A percentile compares a stretch with the other conserved stretches of the same genome.
These are phyloP conservation scores for Cyclocybe aegerita DNA, from an alignment of 768 basidiomycete species.

Conservation along the genomic window DNA sequence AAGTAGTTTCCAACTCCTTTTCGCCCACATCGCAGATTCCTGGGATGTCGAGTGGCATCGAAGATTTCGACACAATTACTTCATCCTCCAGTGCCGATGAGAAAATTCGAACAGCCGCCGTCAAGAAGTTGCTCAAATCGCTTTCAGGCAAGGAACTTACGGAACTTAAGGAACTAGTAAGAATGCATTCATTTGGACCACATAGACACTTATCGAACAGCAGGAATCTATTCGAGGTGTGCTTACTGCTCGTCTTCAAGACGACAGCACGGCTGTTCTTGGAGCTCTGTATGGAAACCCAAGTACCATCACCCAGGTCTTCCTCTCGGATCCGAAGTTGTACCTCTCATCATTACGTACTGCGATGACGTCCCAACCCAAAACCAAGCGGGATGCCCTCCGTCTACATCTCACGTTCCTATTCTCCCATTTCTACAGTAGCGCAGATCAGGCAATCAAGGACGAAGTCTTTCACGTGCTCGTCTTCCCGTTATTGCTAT, in stretches of 20 bases:
- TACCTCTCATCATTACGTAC: slow-evolving; percentile 47
- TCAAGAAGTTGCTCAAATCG: slow-evolving; percentile 49
- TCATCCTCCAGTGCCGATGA: slow-evolving; percentile 64
- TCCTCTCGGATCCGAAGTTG: slow-evolving; percentile 36
- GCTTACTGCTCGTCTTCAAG: slow-evolving; percentile 67
- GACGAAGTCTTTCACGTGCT: slow-evolving; percentile 46
- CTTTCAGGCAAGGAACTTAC: slow-evolving; percentile 30
- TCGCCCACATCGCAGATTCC: slow-evolving; percentile 8
- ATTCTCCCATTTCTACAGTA: slow-evolving; percentile 39
- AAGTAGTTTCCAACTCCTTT: not conserved
- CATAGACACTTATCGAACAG: not conserved
- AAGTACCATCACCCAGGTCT: slow-evolving; percentile 41
- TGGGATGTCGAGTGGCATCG: slow-evolving; percentile 13
- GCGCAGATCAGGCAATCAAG: slow-evolving; percentile 20
- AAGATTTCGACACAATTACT: slow-evolving; percentile 42
- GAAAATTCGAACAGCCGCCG: slow-evolving; percentile 56
- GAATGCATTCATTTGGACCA: slow-evolving; percentile 9
- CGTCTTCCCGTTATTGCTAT: slow-evolving; percentile 74
- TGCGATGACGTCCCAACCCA: slow-evolving; percentile 34
- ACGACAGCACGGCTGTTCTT: slow-evolving; percentile 60
- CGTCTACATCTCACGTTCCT: slow-evolving; percentile 61
- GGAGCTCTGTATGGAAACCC: slow-evolving; percentile 64
- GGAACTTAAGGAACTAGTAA: slow-evolving; percentile 42
- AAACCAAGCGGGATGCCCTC: slow-evolving; percentile 52
- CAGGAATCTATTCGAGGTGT: slow-evolving; percentile 63